Base-by-base conservation (phyloP, 108 stramenopile species). In the Nannochloropsis granulata region DNA sequence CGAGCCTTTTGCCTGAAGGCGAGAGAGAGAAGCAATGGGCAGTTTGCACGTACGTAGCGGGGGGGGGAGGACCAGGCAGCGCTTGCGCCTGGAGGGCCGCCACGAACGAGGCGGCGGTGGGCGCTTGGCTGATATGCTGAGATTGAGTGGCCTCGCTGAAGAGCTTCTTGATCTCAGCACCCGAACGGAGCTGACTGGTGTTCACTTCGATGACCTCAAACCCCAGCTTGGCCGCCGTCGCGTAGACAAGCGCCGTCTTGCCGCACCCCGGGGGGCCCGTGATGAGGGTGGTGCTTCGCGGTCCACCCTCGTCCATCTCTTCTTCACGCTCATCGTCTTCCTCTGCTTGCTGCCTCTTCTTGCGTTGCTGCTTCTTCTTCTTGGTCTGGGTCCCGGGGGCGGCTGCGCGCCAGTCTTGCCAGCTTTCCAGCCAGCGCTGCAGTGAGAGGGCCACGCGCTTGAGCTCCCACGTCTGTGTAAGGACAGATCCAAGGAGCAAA, bases 101-200 rank as follows among this genome's bases (percentile, higher is more conserved):
- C 34, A 34, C 34, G 34, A 34, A 34, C 34, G 34, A 34, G 34
- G 34, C 34, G 34, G 34, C 5, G 34, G n/a, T 9, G 13, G 44
- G 43, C 25, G 43, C 34, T 43, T n/a, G 42, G 23, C 80, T 45
- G 45, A 87, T 83, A 78, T 83, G 84, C 44, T 88, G 88, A n/a
- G 86, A 87, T 87, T 88, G 88, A 16, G 88, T 43, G 34, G 88
- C 88, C 86, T 88, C 88, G 13, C 87, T 85, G 42, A 88, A 87
- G 0, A 88, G 88, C 9, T 87, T 84, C 25, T 83, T 80, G 34
- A 88, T 87, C 13, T 84, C 87, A 12, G 87, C 84, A 10, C 88
- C 88, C 21, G 86, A 82, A 21, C 88, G 86, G 3, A 82, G 42
- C 85, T 88, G 88, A 11, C 86, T 81, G 23, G 87, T 25, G 56